Base-by-base conservation (phyloP, 2,329 filamentous ascomycete species). In the Tolypocladium sp. region DNA sequence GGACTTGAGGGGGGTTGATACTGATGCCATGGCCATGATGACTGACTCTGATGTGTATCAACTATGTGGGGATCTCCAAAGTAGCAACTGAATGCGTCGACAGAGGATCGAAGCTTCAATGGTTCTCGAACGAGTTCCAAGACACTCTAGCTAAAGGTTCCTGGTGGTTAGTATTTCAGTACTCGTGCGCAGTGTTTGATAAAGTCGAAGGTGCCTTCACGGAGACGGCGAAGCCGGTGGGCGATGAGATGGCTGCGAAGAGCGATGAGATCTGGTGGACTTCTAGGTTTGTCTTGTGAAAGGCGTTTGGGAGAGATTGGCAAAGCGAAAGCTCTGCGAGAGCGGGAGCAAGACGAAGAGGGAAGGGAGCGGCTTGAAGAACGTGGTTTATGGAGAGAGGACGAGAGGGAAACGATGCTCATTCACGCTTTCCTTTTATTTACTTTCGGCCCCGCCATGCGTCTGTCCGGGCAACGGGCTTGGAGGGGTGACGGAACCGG, bases 1-100 rank as follows among this genome's bases (percentile, higher is more conserved):
- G 82, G 90, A 94, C 83, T 97, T 97, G 73, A 94, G 82, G 61
- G 94, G 94, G 62, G 94, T 97, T 69, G 91, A 90, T 76, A 97
- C 86, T 72, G 84, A 78, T 74, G 88, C 74, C 61, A 78, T 89
- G 73, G 93, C 91, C 93, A 97, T 97, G 73, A 68, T 83, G 76
- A 72, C 68, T 69, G 67, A 68, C 59, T 65, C 49, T 64, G 55
- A 55, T 40, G 58, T 49, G 63, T 58, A 63, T 64, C 59, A 57
- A 65, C 57, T 60, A 61, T 56, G 52, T 57, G 60, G 60, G 62
- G 62, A 59, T 63, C 61, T 64, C 77, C 71, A 68, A 74, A 79
- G 74, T 71, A 75, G 74, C 75, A 80, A 78, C 57, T 71, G 65
- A 79, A 78, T 78, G 76, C 75, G 72, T 78, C 73, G 67, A 69